phyloP scores from a whole-genome alignment of 2,329 filamentous ascomycete genomes.

The Phyllosticta paracitricarpa region DNA sequence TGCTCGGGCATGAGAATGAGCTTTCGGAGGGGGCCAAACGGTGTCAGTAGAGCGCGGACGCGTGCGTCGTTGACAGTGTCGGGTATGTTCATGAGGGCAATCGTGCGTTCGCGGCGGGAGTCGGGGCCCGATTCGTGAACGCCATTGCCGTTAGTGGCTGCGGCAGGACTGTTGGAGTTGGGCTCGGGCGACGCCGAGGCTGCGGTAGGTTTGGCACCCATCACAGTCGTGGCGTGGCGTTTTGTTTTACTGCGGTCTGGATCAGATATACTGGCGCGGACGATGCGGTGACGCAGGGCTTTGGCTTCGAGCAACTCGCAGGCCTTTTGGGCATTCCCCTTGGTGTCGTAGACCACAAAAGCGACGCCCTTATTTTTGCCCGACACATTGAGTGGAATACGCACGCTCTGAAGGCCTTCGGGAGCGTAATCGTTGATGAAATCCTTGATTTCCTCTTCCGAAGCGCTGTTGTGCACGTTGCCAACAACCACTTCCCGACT shows the following conservation, averaged over 20 bases:
- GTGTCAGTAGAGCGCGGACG: slow-evolving; percentile 61
- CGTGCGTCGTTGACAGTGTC: slow-evolving; percentile 88
- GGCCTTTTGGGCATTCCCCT: slow-evolving; percentile 23
- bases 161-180: slow-evolving; percentile 14
- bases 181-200: slow-evolving; percentile 12
- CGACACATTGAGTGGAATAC: slow-evolving; percentile 57
- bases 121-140: slow-evolving; percentile 25
- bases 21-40: slow-evolving; percentile 61
- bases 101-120: slow-evolving; percentile 48
- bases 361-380: slow-evolving; percentile 67
- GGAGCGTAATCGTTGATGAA: slow-evolving; percentile 56
- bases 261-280: slow-evolving; percentile 31
- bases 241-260: slow-evolving; percentile 64
- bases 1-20: slow-evolving; percentile 72
- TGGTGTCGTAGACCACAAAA: slow-evolving; percentile 67
- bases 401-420: slow-evolving; percentile 62
- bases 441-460: slow-evolving; percentile 58
- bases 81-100: slow-evolving; percentile 75
- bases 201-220: slow-evolving; percentile 37
- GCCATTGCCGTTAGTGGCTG: neutral
- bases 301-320: slow-evolving; percentile 22
- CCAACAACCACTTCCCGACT: slow-evolving; percentile 78
- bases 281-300: slow-evolving; percentile 23
- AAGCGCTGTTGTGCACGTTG: slow-evolving; percentile 74
- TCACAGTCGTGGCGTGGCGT: slow-evolving; percentile 57